These are phyloP conservation scores for Ogataea methanolica DNA, from an alignment of 805 yeast genomes.

Conservation along the genomic window DNA sequence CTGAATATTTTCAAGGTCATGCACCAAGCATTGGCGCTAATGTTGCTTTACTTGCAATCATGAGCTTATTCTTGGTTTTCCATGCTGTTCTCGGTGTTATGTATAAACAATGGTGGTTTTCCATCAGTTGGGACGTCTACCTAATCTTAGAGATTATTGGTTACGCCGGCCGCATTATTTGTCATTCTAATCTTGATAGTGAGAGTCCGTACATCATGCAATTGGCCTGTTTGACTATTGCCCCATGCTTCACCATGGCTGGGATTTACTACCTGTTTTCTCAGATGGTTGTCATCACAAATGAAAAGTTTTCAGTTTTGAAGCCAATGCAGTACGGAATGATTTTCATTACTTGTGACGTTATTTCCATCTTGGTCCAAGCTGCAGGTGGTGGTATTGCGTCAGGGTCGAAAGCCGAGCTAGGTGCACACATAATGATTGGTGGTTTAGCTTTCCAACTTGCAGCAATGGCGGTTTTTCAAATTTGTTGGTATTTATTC, in stretches of 20 bases:
- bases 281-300: slow-evolving; percentile 55
- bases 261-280: slow-evolving; percentile 67
- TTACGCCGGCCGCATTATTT: slow-evolving; percentile 50
- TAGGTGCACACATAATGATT: slow-evolving; percentile 61
- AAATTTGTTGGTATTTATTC: slow-evolving; percentile 43
- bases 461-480: slow-evolving; percentile 55
- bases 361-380: slow-evolving; percentile 55
- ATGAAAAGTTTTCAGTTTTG: slow-evolving; percentile 41
- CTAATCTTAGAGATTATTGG: slow-evolving; percentile 59
- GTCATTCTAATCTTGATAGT: slow-evolving; percentile 30
- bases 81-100: slow-evolving; percentile 39
- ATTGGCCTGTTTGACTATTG: slow-evolving; percentile 58
- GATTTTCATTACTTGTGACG: slow-evolving; percentile 58
- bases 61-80: slow-evolving; percentile 37
- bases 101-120: slow-evolving; percentile 58
- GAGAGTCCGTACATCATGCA: slow-evolving; percentile 48
- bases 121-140: slow-evolving; percentile 48
- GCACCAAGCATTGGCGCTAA: slow-evolving; percentile 52
- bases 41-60: slow-evolving; percentile 45
- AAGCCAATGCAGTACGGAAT: slow-evolving; percentile 53
- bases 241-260: slow-evolving; percentile 75
- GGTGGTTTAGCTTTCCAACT: slow-evolving; percentile 77
- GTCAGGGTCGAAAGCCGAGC: slow-evolving; percentile 20
- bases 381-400: slow-evolving; percentile 70
- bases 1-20: slow-evolving; percentile 32